phyloP scores from a whole-genome alignment of 768 basidiomycete genomes.

The Suillus luteus region DNA sequence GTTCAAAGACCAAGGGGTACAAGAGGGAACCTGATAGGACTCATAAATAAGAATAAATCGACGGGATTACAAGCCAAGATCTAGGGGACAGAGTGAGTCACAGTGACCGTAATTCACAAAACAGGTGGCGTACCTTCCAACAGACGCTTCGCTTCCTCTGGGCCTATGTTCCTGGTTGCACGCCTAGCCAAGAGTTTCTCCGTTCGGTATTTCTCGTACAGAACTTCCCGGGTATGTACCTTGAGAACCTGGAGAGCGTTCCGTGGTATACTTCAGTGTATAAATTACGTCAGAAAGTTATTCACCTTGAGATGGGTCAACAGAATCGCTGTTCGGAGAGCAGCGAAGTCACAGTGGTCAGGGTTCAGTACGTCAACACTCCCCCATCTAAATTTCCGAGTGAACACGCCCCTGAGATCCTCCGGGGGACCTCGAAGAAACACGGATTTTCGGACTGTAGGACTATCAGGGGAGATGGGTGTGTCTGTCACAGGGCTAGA shows the following conservation, averaged over 20 bases:
- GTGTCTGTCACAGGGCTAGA: constrained; percentile 27
- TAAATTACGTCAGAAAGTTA: constrained; percentile 22
- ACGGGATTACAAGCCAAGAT: constrained; percentile 47
- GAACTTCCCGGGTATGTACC: constrained; percentile 79
- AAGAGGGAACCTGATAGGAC: background rate
- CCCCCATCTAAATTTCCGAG: constrained; percentile 85
- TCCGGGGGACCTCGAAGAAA: constrained; percentile 58
- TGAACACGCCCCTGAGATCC: constrained; percentile 72
- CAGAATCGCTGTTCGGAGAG: constrained; percentile 79
- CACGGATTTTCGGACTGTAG: constrained; percentile 39
- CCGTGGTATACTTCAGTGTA: constrained; percentile 10
- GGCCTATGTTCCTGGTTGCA: constrained; percentile 76
- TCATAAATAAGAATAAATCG: constrained; percentile 11
- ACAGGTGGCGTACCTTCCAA: constrained; percentile 58
- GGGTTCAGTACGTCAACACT: constrained; percentile 85
- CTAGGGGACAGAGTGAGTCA: constrained; percentile 33
- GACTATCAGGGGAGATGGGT: constrained; percentile 37
- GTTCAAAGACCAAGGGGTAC: background rate
- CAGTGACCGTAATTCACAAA: constrained; percentile 11
- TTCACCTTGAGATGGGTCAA: constrained; percentile 84
- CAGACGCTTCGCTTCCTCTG: constrained; percentile 70
- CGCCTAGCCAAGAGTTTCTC: constrained; percentile 88
- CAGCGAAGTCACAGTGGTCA: constrained; percentile 84
- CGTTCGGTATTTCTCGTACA: constrained; percentile 93
- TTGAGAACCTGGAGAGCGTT: constrained; percentile 65